Evolutionary conservation across 2,329 filamentous ascomycete species (phyloP).

Genomic region (Alternaria novae-zelandiae): DNA sequence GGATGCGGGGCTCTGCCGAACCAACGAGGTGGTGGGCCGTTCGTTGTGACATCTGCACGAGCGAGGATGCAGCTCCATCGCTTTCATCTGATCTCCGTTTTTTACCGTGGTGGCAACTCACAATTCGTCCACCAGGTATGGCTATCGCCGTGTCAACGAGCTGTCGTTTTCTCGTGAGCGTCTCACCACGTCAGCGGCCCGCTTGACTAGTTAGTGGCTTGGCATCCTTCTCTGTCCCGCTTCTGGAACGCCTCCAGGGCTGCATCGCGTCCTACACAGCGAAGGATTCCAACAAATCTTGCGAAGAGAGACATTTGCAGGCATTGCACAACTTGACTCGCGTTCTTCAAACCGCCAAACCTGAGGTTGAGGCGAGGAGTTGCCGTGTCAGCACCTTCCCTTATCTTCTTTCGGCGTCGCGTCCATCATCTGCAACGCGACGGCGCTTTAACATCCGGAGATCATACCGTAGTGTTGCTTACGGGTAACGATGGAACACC

Average conservation of each 20-base stretch:
- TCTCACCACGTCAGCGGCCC: not conserved
- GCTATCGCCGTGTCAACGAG: not conserved
- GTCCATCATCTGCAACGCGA: not conserved
- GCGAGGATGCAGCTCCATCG: not conserved
- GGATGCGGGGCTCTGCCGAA: not conserved
- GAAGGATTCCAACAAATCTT: not conserved
- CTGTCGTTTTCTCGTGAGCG: not conserved
- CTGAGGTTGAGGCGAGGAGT: not conserved
- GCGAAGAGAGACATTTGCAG: not conserved
- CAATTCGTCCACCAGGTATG: not conserved
- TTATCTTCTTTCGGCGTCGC: not conserved
- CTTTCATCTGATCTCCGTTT: not conserved
- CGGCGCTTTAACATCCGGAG: not conserved
- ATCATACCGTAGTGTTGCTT: not conserved
- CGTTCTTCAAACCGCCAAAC: not conserved
- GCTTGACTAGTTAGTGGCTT: not conserved
- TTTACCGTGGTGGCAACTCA: not conserved
- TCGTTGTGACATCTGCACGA: not conserved
- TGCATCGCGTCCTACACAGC: not conserved
- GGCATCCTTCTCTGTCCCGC: not conserved
- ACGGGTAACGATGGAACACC: too few species aligned
- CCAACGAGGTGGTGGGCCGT: not conserved
- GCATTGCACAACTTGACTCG: not conserved
- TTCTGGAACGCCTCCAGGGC: not conserved
- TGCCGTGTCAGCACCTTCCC: not conserved